Evolutionary conservation across 768 basidiomycete genomes (phyloP).

Genomic region (Mycena maculata): DNA sequence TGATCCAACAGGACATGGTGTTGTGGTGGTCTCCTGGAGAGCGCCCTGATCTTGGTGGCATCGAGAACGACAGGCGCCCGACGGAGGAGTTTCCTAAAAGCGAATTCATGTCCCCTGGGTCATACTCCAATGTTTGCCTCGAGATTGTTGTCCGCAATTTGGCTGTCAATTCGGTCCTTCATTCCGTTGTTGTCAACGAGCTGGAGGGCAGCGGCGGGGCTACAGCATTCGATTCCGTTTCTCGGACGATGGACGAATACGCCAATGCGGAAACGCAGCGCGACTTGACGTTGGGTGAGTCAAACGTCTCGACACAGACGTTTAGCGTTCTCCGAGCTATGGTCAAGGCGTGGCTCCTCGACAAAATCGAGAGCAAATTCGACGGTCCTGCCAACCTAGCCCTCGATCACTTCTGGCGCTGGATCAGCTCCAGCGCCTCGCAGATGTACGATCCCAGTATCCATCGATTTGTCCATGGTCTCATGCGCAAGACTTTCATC

Average conservation of each 20-base stretch:
- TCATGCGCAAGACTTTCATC: constrained; percentile 98
- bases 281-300: constrained; percentile 88
- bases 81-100: constrained; percentile 84
- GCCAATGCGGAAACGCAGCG: constrained; percentile 75
- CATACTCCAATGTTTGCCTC: constrained; percentile 93
- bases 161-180: constrained; percentile 93
- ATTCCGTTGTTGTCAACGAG: constrained; percentile 96
- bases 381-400: constrained; percentile 75
- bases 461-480: constrained; percentile 91
- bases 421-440: constrained; percentile 89
- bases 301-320: constrained; percentile 86
- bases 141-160: constrained; percentile 92
- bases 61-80: constrained; percentile 85
- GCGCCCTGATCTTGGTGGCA: constrained; percentile 92
- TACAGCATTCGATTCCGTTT: constrained; percentile 93
- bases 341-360: constrained; percentile 92
- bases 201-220: constrained; percentile 95
- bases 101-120: constrained; percentile 86
- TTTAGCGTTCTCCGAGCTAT: constrained; percentile 88
- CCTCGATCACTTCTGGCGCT: constrained; percentile 97
- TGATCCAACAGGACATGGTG: constrained; percentile 89
- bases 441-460: constrained; percentile 93
- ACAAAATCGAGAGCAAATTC: constrained; percentile 78
- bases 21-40: constrained; percentile 97
- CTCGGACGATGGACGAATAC: constrained; percentile 92